Percentiles rank a stretch among this genome's conserved stretches.
Evolutionary conservation across 2,329 filamentous ascomycete species (phyloP).

Genomic region (Chaetomium sp.): DNA sequence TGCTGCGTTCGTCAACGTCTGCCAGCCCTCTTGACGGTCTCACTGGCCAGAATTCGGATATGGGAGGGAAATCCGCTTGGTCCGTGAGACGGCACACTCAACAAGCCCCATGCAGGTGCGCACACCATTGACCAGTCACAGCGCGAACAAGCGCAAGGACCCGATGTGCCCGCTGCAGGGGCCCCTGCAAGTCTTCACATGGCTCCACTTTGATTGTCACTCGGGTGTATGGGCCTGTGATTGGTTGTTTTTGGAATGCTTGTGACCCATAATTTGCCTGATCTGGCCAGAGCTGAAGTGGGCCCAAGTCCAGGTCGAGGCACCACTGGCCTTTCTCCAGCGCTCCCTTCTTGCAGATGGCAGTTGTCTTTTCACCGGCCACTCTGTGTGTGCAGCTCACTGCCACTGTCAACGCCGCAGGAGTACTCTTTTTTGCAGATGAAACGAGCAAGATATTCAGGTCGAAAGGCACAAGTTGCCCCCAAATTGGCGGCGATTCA

Average conservation of each 20-base stretch:
- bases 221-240: not conserved
- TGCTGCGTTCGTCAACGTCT: too few species aligned
- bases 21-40: not conserved
- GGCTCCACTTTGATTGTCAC: not conserved
- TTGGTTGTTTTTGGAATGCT: constrained; percentile 12
- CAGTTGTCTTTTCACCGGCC: too few species aligned
- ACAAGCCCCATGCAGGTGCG: constrained; percentile 16
- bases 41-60: constrained; percentile 5
- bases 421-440: too few species aligned
- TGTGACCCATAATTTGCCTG: constrained; percentile 11
- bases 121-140: constrained; percentile 17
- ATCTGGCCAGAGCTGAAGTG: constrained; percentile 8
- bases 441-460: too few species aligned
- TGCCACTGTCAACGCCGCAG: too few species aligned
- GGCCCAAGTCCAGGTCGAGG: not conserved
- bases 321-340: too few species aligned
- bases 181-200: constrained; percentile 14
- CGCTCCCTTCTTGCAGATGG: too few species aligned
- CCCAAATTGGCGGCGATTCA: too few species aligned
- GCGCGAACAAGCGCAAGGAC: not conserved
- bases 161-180: constrained; percentile 15
- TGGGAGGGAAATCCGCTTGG: constrained; percentile 1
- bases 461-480: too few species aligned
- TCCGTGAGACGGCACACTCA: constrained; percentile 10
- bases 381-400: too few species aligned